Evolutionary conservation across 2,329 filamentous ascomycete species (phyloP), one percentile per base, ranked within the genome.

Genomic region (Aspergillus sp.): DNA sequence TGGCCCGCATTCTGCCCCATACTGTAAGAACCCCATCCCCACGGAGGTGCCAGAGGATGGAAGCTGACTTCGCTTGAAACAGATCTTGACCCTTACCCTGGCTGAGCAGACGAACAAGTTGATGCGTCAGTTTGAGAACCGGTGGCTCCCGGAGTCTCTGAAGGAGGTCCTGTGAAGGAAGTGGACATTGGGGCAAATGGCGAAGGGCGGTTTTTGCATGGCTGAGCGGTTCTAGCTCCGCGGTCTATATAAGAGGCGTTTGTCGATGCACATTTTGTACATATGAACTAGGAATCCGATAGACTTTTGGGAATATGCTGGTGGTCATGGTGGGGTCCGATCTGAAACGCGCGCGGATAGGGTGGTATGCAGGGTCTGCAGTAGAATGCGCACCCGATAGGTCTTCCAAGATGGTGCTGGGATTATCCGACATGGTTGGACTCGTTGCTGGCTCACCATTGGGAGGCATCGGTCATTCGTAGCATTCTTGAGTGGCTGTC

Each of bases 91-190:
- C 1, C 82, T 99, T 61, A 94, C 87, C 58, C 79, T 99, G 67
- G 94, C 94, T 3, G 94, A 99, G 76, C 94, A 99, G 78, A 97
- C 94, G 9, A 97, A 95, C 75, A 97, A 96, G 79, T 74, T 95
- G 49, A 86, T 99, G 77, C 82, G 88, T 59, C 88, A 84, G 70
- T 74, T 96, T 31, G 94, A 99, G 74, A 76, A 80, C 58, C 73
- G 77, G 19, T 69, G 86, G 53, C 65, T 83, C 19, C 73, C 80
- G 10, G 70, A 76, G 17, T 72, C 72, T 5, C 50, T 76, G 31
- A 76, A 76, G 57, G 75, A 74, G 19, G 76, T 74, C 56, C 67
- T 82, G 63, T 82, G 72, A 64, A 40, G 11, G 43, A 40, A 10
- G 36, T 17, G n/a, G 31, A 5, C 3, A 43, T 41, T 41, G 14